Base-by-base conservation (phyloP, 169 alveolate species). In the Plasmodium falciparum region DNA sequence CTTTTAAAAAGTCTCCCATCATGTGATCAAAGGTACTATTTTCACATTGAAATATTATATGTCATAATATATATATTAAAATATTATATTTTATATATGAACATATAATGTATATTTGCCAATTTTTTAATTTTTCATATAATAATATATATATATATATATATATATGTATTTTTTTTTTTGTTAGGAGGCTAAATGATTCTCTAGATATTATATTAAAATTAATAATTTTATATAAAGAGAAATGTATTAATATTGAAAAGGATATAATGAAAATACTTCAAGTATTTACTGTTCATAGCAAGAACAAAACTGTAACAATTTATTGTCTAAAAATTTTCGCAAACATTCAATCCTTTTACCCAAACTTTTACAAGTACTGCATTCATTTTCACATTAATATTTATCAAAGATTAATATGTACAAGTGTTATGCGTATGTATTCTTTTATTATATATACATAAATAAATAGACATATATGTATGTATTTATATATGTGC, bases 271-370 rank as follows among this genome's bases (percentile, higher is more conserved):
- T 83, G 85, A 69, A 70, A 11, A 56, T 83, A 56, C 59, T 83
- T 43, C 91, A 83, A 22, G 83, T 83, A 9, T 83, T 83, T 62
- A 83, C 91, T 17, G 39, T 83, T 15, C 72, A 83, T 39, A 83
- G 91, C 85, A 83, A 83, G 58, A 83, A 83, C 24, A 83, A 83
- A 17, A 69, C 39, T 62, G 85, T 83, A 20, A 70, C 91, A 1
- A 29, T 83, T 15, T 83, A 39, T 29, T 83, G 91, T 61, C 49
- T 83, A 54, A 83, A 70, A 73, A 83, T 83, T n/a, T 83, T 83
- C 58, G 91, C 91, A 13, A 83, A 83, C 29, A 83, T 83, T 17
- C 91, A 83, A 54, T 24, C 58, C 13, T 83, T 83, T 52, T 83
- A 50, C 56, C 85, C 91, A 17, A 69, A 54, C 15, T 70, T 83